These are phyloP conservation scores for Saccharomyces hybrid DNA, from an alignment of 1,139 yeast species.

Conservation along the genomic window DNA sequence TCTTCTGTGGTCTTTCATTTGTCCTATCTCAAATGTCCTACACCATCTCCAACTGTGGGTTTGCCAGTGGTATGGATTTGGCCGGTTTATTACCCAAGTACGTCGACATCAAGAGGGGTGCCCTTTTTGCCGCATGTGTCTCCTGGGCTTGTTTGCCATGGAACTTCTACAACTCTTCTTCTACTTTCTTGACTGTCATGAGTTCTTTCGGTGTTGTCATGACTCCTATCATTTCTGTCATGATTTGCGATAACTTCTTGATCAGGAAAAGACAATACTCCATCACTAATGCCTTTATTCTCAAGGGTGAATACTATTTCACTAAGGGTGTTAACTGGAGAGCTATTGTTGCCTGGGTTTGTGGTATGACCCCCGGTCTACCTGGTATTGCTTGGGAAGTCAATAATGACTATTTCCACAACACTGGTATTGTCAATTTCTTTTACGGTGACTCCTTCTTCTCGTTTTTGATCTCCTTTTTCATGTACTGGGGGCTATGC, in stretches of 20 bases:
- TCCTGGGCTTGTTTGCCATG: constrained; percentile 45
- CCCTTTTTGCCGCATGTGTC: constrained; percentile 37
- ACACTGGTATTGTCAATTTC: constrained; percentile 36
- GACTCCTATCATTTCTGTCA: constrained; percentile 40
- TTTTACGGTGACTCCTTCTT: constrained; percentile 38
- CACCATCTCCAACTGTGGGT: constrained; percentile 44
- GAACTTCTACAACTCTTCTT: constrained; percentile 40
- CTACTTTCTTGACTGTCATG: constrained; percentile 40
- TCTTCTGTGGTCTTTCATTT: constrained; percentile 42
- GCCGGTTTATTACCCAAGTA: constrained; percentile 44
- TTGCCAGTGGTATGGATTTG: constrained; percentile 48
- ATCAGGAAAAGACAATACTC: constrained; percentile 34
- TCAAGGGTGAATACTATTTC: constrained; percentile 37
- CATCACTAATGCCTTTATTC: constrained; percentile 34
- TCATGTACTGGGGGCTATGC: constrained; percentile 34
- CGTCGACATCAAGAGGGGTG: constrained; percentile 46
- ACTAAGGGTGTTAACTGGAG: constrained; percentile 39
- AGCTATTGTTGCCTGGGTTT: constrained; percentile 37
- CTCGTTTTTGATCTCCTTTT: constrained; percentile 38
- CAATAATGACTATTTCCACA: constrained; percentile 25
- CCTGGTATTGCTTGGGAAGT: constrained; percentile 39
- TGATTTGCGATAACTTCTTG: constrained; percentile 38
- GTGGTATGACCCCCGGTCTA: constrained; percentile 38
- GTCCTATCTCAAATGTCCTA: constrained; percentile 42
- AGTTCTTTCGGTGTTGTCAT: constrained; percentile 40